Percentiles rank a stretch among this genome's conserved stretches.
Conservation (phyloP, 805 yeast genomes). For the Wickerhamomyces canadensis region DNA sequence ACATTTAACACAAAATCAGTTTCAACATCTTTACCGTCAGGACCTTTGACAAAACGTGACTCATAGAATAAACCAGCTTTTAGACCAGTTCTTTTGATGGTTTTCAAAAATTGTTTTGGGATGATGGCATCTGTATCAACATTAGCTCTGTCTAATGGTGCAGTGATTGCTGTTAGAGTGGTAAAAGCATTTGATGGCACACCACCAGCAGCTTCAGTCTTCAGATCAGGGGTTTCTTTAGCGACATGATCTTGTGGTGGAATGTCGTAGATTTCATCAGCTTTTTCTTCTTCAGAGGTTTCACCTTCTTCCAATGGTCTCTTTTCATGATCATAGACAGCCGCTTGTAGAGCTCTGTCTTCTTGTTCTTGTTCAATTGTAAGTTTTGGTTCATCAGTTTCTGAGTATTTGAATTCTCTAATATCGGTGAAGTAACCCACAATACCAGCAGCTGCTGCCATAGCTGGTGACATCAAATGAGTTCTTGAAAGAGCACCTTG, state of each 20-base stretch:
- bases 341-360: slow-evolving; percentile 58
- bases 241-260: slow-evolving; percentile 46
- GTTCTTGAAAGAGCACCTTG: slow-evolving; percentile 97
- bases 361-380: slow-evolving; percentile 39
- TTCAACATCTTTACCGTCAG: slow-evolving; percentile 63
- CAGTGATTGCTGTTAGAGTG: slow-evolving; percentile 79
- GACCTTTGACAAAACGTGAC: slow-evolving; percentile 67
- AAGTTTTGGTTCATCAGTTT: slow-evolving; percentile 56
- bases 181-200: slow-evolving; percentile 71
- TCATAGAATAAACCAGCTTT: slow-evolving; percentile 87
- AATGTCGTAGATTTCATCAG: slow-evolving; percentile 57
- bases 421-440: slow-evolving; percentile 88
- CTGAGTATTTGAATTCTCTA: slow-evolving; percentile 67
- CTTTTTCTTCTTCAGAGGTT: slow-evolving; percentile 39
- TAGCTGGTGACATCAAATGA: slow-evolving; percentile 96
- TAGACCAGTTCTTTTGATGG: slow-evolving; percentile 96
- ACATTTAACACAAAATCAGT: slow-evolving; percentile 92
- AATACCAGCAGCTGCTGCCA: slow-evolving; percentile 99
- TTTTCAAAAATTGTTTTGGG: slow-evolving; percentile 96
- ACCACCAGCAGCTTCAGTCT: slow-evolving; percentile 29
- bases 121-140: slow-evolving; percentile 98
- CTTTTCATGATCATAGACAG: slow-evolving; percentile 68
- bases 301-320: slow-evolving; percentile 52
- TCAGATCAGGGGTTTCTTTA: slow-evolving; percentile 28
- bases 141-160: slow-evolving; percentile 91